Percentiles rank a stretch among this genome's conserved stretches.
Conservation (phyloP, 2,329 filamentous ascomycete species). For the Aspergillus sp. region DNA sequence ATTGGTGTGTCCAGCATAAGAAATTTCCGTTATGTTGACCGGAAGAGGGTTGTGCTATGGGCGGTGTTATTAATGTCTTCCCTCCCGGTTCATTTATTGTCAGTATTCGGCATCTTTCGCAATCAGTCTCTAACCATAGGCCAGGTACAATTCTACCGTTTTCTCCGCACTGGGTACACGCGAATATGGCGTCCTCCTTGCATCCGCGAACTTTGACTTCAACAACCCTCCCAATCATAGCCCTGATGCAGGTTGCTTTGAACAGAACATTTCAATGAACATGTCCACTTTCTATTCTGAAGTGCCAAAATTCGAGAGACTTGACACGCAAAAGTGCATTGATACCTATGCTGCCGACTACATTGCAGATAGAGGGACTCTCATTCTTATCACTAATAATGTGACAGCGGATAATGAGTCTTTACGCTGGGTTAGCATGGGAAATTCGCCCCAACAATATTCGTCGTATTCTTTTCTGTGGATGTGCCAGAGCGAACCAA, state of each 20-base stretch:
- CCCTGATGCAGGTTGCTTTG: background rate
- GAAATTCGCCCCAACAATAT: background rate
- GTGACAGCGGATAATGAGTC: background rate
- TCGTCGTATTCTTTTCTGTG: background rate
- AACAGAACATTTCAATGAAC: background rate
- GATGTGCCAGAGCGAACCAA: background rate
- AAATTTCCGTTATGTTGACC: background rate
- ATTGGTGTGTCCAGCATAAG: slow-evolving; percentile 9
- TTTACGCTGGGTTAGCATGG: background rate
- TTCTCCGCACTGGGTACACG: slow-evolving; percentile 1
- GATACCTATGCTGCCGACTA: background rate
- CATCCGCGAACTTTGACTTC: background rate
- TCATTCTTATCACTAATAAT: background rate
- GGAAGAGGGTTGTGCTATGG: background rate
- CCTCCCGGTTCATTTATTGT: slow-evolving; percentile 15
- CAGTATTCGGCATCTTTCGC: slow-evolving; percentile 1
- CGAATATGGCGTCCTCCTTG: slow-evolving; percentile 1
- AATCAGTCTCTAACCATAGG: background rate
- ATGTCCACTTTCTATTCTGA: too few relatives aligned
- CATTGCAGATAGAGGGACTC: background rate
- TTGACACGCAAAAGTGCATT: background rate
- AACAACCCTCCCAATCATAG: background rate
- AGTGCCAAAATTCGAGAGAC: background rate
- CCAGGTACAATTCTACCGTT: slow-evolving; percentile 4
- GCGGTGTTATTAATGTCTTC: slow-evolving; percentile 4